phyloP scores from a whole-genome alignment of 768 basidiomycete species.

The Leccinum pellstonianum region DNA sequence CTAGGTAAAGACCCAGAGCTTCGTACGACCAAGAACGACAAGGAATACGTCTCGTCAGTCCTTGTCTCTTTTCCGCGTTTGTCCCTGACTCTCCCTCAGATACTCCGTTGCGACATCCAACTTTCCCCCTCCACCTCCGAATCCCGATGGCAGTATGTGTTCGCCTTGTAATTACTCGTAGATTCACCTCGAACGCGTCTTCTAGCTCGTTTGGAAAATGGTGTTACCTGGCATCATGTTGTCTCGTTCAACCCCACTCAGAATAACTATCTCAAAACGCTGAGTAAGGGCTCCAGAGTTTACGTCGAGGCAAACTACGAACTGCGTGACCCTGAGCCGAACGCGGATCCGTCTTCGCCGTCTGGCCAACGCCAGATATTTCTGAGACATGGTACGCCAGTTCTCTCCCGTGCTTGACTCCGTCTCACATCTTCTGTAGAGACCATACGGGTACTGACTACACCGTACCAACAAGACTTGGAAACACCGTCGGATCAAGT shows the following conservation, averaged over 20 bases:
- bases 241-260: slow-evolving; percentile 64
- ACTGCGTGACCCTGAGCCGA: slow-evolving; percentile 66
- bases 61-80: not conserved
- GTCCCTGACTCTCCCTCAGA: slow-evolving; percentile 36
- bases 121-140: slow-evolving; percentile 53
- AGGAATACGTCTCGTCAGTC: slow-evolving; percentile 74
- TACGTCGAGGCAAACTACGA: slow-evolving; percentile 82
- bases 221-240: slow-evolving; percentile 74
- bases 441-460: slow-evolving; percentile 47
- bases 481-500: slow-evolving; percentile 22
- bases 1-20: slow-evolving; percentile 70
- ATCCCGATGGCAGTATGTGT: slow-evolving; percentile 59
- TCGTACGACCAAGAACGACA: slow-evolving; percentile 66
- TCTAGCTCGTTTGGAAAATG: slow-evolving; percentile 51
- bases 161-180: slow-evolving; percentile 2
- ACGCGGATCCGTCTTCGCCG: slow-evolving; percentile 63
- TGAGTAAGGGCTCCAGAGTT: slow-evolving; percentile 72
- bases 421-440: slow-evolving; percentile 40
- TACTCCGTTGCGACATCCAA: slow-evolving; percentile 78
- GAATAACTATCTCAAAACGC: slow-evolving; percentile 61
- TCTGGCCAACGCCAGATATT: slow-evolving; percentile 81
- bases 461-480: slow-evolving; percentile 28
- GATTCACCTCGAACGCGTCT: not conserved
- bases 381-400: slow-evolving; percentile 66
- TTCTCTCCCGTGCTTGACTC: not conserved